Percentiles rank a stretch among this genome's conserved stretches.
Evolutionary conservation across 495 filamentous ascomycete genomes (phyloP).

Genomic region (Aspergillus heteromorphus): DNA sequence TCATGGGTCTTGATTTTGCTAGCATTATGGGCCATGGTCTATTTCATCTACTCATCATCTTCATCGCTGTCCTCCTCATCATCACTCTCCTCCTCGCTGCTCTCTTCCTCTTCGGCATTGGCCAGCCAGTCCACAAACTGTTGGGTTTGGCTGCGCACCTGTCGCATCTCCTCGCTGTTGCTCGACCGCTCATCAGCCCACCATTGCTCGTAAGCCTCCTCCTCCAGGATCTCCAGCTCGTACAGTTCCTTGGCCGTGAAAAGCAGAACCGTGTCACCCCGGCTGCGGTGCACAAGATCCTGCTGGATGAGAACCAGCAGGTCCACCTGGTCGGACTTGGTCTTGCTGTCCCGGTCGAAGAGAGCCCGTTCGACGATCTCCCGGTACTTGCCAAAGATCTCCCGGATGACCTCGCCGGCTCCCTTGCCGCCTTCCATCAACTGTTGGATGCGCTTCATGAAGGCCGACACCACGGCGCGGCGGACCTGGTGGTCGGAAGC

Average conservation of each 20-base stretch:
- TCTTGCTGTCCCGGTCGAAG: constrained; percentile 51
- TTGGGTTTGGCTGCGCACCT: constrained; percentile 64
- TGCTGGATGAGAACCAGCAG: constrained; percentile 76
- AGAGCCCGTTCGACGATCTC: constrained; percentile 53
- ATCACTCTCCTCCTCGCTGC: constrained; percentile 60
- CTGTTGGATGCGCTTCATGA: constrained; percentile 74
- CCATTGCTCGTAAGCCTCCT: constrained; percentile 84
- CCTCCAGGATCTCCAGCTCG: constrained; percentile 77
- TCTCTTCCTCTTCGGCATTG: constrained; percentile 74
- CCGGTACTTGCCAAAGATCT: constrained; percentile 51
- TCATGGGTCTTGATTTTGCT: background rate
- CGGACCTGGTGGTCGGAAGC: constrained; percentile 84
- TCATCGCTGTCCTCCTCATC: constrained; percentile 34
- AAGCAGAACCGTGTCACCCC: constrained; percentile 63
- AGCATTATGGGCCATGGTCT: background rate
- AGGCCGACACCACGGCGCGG: constrained; percentile 75
- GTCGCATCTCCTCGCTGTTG: constrained; percentile 59
- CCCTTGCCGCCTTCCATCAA: constrained; percentile 57
- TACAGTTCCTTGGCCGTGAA: constrained; percentile 76
- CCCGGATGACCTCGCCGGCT: constrained; percentile 59
- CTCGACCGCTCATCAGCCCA: constrained; percentile 68
- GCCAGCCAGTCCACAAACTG: constrained; percentile 83
- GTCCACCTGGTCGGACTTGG: constrained; percentile 75
- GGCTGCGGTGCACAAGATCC: constrained; percentile 58
- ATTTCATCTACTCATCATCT: constrained; percentile 8